Evolutionary conservation across 202 grass and related monocot genomes (phyloP), one percentile per base, ranked within the genome.

Genomic region (Panicum hallii): DNA sequence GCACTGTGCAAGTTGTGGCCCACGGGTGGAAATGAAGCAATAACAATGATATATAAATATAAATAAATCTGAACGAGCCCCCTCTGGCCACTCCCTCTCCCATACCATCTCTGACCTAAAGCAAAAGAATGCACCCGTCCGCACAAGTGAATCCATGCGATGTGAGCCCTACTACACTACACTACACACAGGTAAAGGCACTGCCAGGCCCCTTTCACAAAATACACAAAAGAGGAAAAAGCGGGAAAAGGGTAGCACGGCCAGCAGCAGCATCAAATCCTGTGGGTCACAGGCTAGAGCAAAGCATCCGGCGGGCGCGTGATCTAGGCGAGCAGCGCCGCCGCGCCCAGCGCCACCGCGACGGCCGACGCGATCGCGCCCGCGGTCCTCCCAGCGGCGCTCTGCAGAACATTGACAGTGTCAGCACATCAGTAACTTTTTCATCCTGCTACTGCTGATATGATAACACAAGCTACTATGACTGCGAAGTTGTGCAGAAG

Each of bases 101-200:
- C n/a, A 16, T 23, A 32, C 53, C 56, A 46, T 63, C 22, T 78
- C 41, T 78, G 9, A 11, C 2, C 12, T 56, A 72, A 83, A 48
- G 23, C 6, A 88, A 88, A 64, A 83, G 17, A 79, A 88, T 72
- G 58, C 68, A 88, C 65, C 79, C 1, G 64, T 71, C 80, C 3
- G 66, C 54, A 71, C 64, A 70, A 57, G 23, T 47, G 71, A 30
- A 42, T 28, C 44, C 13, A 49, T 78, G 12, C 22, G 22, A 63
- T 65, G 45, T 38, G 56, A 78, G 56, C 36, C 46, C 42, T 63
- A 82, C 41, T 65, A 9, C 14, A 63, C 23, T 52, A 36, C 70
- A 82, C 71, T 32, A 70, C 26, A 26, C 26, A 26, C 14, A 30
- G 30, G 34, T 19, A 70, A 54, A 75, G 9, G 20, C 44, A 28